Percentiles rank a stretch among this genome's conserved stretches.
These are phyloP conservation scores for Albophoma yamanashiensis DNA, from an alignment of 2,329 filamentous ascomycete species.

Conservation along the genomic window DNA sequence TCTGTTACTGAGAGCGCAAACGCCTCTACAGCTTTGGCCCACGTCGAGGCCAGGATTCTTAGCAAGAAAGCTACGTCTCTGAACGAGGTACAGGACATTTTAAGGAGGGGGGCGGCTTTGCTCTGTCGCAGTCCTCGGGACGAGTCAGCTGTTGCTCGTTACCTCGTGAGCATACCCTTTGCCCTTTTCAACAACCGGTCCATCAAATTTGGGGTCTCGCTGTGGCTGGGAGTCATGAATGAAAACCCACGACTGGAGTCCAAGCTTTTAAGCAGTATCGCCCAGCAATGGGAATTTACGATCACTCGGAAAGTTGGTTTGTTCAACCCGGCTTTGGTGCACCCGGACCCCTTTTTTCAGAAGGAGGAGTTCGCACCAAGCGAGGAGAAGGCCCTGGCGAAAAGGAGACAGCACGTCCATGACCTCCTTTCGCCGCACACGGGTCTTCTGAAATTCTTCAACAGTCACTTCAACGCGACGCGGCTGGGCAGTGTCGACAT, in stretches of 20 bases:
- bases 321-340: slow-evolving; percentile 63
- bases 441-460: slow-evolving; percentile 76
- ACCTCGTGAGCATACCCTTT: slow-evolving; percentile 89
- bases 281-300: slow-evolving; percentile 82
- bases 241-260: slow-evolving; percentile 86
- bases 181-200: slow-evolving; percentile 87
- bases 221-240: slow-evolving; percentile 96
- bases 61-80: slow-evolving; percentile 61
- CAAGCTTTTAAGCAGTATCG: slow-evolving; percentile 75
- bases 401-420: slow-evolving; percentile 68
- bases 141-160: slow-evolving; percentile 69
- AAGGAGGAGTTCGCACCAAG: slow-evolving; percentile 90
- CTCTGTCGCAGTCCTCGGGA: slow-evolving; percentile 69
- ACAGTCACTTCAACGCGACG: slow-evolving; percentile 89
- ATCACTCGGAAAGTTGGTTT: slow-evolving; percentile 69
- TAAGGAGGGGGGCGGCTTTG: slow-evolving; percentile 76
- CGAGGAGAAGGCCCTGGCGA: slow-evolving; percentile 63
- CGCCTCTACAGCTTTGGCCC: slow-evolving; percentile 55
- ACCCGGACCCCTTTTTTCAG: slow-evolving; percentile 79
- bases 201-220: slow-evolving; percentile 86
- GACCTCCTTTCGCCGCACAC: slow-evolving; percentile 81
- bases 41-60: slow-evolving; percentile 61
- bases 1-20: slow-evolving; percentile 44
- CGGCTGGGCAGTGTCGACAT: slow-evolving; percentile 75
- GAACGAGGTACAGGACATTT: slow-evolving; percentile 65